Percentiles rank a stretch among this genome's conserved stretches.
Conservation (phyloP, 176 grass and related monocot species). For the Luzula sylvatica region DNA sequence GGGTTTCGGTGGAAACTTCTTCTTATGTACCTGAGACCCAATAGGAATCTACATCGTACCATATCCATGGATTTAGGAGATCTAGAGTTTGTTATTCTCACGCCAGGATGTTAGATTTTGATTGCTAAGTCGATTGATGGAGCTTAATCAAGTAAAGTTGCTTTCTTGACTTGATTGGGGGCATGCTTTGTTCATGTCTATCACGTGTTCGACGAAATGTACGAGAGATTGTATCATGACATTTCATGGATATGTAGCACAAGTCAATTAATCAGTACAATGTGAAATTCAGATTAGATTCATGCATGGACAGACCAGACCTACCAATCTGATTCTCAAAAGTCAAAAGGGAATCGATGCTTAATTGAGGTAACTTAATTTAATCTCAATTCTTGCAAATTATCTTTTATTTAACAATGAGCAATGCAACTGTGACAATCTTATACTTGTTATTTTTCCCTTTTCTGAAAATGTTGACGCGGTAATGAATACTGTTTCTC, state of each 20-base stretch:
- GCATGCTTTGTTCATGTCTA: background rate
- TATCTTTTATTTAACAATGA: too few relatives aligned
- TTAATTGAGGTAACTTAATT: too few relatives aligned
- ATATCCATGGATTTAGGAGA: background rate
- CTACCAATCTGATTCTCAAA: too few relatives aligned
- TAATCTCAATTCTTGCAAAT: too few relatives aligned
- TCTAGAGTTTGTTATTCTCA: constrained; percentile 3
- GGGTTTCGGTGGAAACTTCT: background rate
- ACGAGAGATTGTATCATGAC: background rate
- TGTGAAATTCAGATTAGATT: too few relatives aligned
- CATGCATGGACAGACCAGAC: too few relatives aligned
- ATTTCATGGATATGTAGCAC: background rate
- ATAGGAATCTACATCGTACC: background rate
- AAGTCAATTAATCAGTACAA: background rate
- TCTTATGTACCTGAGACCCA: too few relatives aligned
- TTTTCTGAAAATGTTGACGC: too few relatives aligned
- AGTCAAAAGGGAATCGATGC: too few relatives aligned
- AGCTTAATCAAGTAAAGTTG: background rate
- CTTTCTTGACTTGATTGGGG: background rate
- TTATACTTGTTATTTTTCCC: too few relatives aligned
- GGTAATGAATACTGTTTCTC: too few relatives aligned
- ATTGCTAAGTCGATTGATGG: background rate
- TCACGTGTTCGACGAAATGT: background rate
- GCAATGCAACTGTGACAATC: too few relatives aligned
- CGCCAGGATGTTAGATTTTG: constrained; percentile 6